Percentiles rank a stretch among this genome's conserved stretches.
Evolutionary conservation across 2,329 filamentous ascomycete species (phyloP).

Genomic region (Hypoxylon sp.): DNA sequence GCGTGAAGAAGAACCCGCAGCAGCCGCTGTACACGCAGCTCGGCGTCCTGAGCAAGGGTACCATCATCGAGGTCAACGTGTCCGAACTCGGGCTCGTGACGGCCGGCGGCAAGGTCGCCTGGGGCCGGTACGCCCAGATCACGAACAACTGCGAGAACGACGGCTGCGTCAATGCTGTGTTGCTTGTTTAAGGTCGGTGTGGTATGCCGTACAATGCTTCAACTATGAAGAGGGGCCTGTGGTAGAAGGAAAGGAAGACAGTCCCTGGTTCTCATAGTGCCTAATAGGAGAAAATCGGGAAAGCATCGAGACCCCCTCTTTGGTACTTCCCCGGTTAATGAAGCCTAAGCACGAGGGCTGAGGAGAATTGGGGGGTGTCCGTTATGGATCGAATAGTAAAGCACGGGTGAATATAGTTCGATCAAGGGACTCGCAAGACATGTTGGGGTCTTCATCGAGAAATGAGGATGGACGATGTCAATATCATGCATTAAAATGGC

Average conservation of each 20-base stretch:
- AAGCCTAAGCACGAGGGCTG: too few species aligned
- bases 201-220: not conserved
- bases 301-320: too few species aligned
- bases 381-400: too few species aligned
- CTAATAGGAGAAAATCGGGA: too few species aligned
- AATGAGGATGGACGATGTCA: conserved; percentile 6
- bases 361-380: too few species aligned
- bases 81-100: conserved; percentile 92
- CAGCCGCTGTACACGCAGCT: conserved; percentile 93
- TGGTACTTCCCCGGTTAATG: too few species aligned
- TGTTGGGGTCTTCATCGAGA: not conserved
- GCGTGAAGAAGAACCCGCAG: conserved; percentile 80
- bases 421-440: too few species aligned
- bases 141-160: conserved; percentile 65
- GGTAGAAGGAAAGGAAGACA: too few species aligned
- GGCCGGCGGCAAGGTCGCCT: conserved; percentile 91
- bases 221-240: too few species aligned
- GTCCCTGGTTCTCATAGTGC: too few species aligned
- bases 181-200: conserved; percentile 47
- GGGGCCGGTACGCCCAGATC: conserved; percentile 69
- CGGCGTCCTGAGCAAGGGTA: conserved; percentile 89
- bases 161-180: conserved; percentile 61
- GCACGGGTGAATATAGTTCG: too few species aligned
- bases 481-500: conserved; percentile 37
- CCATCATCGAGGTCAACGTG: conserved; percentile 88